These are phyloP conservation scores for Bertia moriformis DNA, from an alignment of 2,329 filamentous ascomycete species.

Conservation along the genomic window DNA sequence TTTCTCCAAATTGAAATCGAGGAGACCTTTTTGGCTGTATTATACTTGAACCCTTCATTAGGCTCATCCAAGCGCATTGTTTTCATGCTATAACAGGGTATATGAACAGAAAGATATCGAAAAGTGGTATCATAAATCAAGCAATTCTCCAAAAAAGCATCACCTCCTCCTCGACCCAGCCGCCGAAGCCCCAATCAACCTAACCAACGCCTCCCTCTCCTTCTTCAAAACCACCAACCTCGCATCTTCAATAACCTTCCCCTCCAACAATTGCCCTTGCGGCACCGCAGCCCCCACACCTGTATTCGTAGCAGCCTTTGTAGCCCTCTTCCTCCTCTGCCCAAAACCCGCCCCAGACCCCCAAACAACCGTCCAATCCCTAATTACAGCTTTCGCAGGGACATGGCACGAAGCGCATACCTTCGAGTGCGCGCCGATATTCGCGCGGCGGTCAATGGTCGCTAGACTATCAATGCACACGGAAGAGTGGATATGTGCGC, in stretches of 20 bases:
- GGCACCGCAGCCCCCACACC: constrained; percentile 4
- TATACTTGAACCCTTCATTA: no score
- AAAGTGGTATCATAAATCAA: background rate
- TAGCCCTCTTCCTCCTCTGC: constrained; percentile 15
- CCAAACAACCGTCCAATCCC: constrained; percentile 25
- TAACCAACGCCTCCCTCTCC: constrained; percentile 20
- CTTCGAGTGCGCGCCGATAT: constrained; percentile 23
- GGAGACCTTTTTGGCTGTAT: no score
- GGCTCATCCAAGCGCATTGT: no score
- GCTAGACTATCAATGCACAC: constrained; percentile 20
- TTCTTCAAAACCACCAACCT: constrained; percentile 22
- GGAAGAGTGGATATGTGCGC: constrained; percentile 19
- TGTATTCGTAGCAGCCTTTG: constrained; percentile 7
- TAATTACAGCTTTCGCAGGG: constrained; percentile 12
- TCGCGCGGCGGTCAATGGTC: constrained; percentile 14
- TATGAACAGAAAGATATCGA: no score
- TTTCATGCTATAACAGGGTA: no score
- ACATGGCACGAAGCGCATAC: constrained; percentile 22
- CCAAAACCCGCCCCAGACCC: constrained; percentile 15
- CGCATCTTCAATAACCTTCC: constrained; percentile 20
- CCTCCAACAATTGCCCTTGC: constrained; percentile 8
- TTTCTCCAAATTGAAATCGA: no score
- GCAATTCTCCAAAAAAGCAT: constrained; percentile 2
- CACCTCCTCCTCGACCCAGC: constrained; percentile 13
- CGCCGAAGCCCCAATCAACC: constrained; percentile 16